Evolutionary conservation across 495 filamentous ascomycete species (phyloP), one percentile per base, ranked within the genome.

Genomic region (Penicillium dipodomyicola): DNA sequence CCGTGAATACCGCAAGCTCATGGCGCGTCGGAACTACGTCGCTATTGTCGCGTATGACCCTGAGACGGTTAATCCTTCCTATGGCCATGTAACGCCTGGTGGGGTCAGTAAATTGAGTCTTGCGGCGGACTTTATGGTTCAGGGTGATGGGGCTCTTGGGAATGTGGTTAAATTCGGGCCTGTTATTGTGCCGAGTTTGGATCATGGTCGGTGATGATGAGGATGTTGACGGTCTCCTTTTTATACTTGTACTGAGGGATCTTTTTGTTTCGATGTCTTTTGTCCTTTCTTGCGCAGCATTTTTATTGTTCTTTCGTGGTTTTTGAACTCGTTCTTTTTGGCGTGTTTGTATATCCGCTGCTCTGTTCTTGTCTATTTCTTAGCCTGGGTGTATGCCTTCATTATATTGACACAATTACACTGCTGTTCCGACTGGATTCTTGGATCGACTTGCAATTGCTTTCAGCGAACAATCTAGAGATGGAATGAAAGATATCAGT

Each of bases 41-140:
- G 93, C 92, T 12, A 87, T 94, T 61, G 89, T 96, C 10, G 90
- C 89, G 2, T 98, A 91, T 70, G 94, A 97, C 65, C 92, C 93
- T 0, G 92, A 96, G 41, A 81, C 83, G 17, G 82, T 88, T 33
- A 79, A 76, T 42, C 79, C 79, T 0, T 78, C 74, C 20, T 81
- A 77, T 61, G 81, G 77, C 51, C 76, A 77, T 30, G 68, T 62
- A 27, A 65, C 67, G 57, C 73, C 63, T 33, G 76, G 75, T 14
- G 49, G 25, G 5, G 75, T 81, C 40, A 85, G 82, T n/a, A 88
- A 85, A 77, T 62, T 97, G 59, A 96, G 90, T 71, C 75, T 98
- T 29, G 93, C 93, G 9, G 89, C 94, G 6, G 94, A 98, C 68
- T 98, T 97, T 65, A 93, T 98, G 77, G 94, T 98, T 15, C 94